Evolutionary conservation across 768 basidiomycete species (phyloP), one percentile per base, ranked within the genome.

Genomic region (Tulasnella sp.): DNA sequence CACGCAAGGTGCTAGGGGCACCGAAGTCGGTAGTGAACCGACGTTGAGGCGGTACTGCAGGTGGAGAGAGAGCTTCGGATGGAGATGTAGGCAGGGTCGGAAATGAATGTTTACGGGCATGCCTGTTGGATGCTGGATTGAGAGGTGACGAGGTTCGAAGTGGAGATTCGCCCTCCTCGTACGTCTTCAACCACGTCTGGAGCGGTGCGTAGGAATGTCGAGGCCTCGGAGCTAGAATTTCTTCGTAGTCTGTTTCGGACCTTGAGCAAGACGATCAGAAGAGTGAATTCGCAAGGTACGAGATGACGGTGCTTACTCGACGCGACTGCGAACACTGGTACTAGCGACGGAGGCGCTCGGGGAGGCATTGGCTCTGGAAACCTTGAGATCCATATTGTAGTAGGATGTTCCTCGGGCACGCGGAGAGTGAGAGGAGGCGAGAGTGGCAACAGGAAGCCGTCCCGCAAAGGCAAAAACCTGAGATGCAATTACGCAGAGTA

Each of bases 241-340:
- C 60, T 29, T 54, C 60, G 36, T 51, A 61, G 58, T 61, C 60
- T n/a, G 60, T 61, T 37, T 61, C 60, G 21, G 60, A 61, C 39
- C 60, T 61, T 23, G 27, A 45, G 5, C 21, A 34, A 34, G 25
- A 51, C 25, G 53, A 23, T 55, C 25, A 41, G 9, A 21, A 25
- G 42, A 45, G 39, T 9, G 58, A 49, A 29, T 14, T n/a, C n/a
- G n/a, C 29, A 36, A 19, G 34, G 32, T 54, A 57, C 27, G 50
- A 27, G 23, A 45, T 32, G 19, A 53, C 49, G 17, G 9, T 21
- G 17, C 59, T 27, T 45, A 61, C 60, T 59, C 60, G 15, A 52
- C 42, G 36, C 58, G 60, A 61, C 46, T 61, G 29, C 58, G 57
- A 40, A 51, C 17, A 21, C 58, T n/a, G n/a, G n/a, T n/a, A n/a